Evolutionary conservation across 257 asterid genomes (phyloP), one percentile per base, ranked within the genome.

Genomic region (Cinchona pubescens): DNA sequence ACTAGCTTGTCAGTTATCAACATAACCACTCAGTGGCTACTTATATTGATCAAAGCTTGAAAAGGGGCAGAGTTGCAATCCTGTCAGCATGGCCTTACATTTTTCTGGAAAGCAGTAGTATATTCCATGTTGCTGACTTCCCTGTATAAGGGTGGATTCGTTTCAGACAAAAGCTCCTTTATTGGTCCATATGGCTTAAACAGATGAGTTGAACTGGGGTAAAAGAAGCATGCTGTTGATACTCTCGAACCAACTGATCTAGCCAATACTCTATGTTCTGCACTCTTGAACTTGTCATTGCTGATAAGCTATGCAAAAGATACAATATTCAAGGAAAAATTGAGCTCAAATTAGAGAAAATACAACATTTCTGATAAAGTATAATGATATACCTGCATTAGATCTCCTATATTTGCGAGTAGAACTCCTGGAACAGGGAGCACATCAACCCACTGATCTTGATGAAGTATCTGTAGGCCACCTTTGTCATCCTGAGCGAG

Each of bases 261-360:
- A n/a, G n/a, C n/a, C n/a, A n/a, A 88, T 94, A 90, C 97, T 82
- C 94, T 79, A 34, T 90, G 97, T 84, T 87, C 92, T 79, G 85
- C 94, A 2, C 97, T 91, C 87, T 81, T 85, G 84, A 91, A 91
- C 78, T 85, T 86, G 88, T 91, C 96, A 58, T 90, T 91, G 3
- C 84, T 83, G 29, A 91, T 80, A 55, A 91, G 82, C 94, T 90
- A 72, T 30, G 12, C 55, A 42, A 43, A 49, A 72, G 32, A 58
- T 13, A n/a, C 9, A 13, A 5, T 13, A 48, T 14, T 5, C 0
- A 14, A 48, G 15, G 2, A 48, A 19, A 48, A 48, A 48, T 48
- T 56, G 62, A 10, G 23, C 4, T 4, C 59, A 51, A 51, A 51
- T 51, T 51, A 51, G 19, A 4, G 27, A 58, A 45, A 29, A 23